Evolutionary conservation across 2,329 filamentous ascomycete species (phyloP).

Genomic region (Ceratocystis destructans): DNA sequence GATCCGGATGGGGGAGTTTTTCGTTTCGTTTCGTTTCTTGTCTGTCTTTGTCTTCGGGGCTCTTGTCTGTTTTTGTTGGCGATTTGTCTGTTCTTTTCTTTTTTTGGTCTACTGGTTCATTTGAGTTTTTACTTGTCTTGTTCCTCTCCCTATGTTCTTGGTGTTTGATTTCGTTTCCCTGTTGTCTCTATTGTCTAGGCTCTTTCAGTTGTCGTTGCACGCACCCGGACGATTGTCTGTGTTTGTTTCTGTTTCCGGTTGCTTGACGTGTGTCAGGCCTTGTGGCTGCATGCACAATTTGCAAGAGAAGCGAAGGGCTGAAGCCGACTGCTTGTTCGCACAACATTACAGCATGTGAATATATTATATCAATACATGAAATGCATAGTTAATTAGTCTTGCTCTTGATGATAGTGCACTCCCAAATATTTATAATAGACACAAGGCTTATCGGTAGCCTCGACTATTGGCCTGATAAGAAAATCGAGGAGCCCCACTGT

Average conservation of each 20-base stretch:
- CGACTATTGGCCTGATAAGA: too few species aligned
- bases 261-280: background rate
- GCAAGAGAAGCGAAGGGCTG: background rate
- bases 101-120: background rate
- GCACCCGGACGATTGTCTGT: background rate
- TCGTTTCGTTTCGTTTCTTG: background rate
- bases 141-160: background rate
- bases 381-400: background rate
- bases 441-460: too few species aligned
- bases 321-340: background rate
- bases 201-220: background rate
- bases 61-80: background rate
- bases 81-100: background rate
- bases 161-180: too few species aligned
- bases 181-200: background rate
- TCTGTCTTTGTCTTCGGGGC: background rate
- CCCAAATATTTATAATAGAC: too few species aligned
- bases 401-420: too few species aligned
- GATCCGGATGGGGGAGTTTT: background rate
- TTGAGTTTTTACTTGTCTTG: background rate
- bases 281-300: background rate
- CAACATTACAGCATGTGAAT: conserved; percentile 1
- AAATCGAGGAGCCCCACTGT: too few species aligned
- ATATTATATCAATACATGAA: background rate
- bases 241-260: background rate